phyloP scores from a whole-genome alignment of 2,329 filamentous ascomycete species.

The Pyricularia grisea region DNA sequence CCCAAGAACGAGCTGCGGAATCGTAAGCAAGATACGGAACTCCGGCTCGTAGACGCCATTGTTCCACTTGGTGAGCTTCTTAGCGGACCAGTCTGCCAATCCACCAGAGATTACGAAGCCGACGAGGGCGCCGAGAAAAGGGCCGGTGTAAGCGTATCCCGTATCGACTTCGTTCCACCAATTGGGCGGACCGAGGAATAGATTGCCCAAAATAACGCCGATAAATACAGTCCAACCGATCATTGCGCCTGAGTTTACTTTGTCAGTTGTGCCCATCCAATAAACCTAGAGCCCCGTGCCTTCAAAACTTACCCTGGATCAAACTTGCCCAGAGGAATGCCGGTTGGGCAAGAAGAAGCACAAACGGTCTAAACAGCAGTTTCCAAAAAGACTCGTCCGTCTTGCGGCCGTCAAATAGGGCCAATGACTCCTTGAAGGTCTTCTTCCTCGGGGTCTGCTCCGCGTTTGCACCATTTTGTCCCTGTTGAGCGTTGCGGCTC shows the following conservation, averaged over 20 bases:
- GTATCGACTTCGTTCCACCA: conserved; percentile 75
- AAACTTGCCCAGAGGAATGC: conserved; percentile 73
- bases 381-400: conserved; percentile 65
- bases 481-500: background rate
- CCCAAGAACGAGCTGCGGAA: conserved; percentile 72
- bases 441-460: conserved; percentile 33
- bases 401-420: conserved; percentile 73
- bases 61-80: conserved; percentile 63
- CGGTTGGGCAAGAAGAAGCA: conserved; percentile 66
- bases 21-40: conserved; percentile 73
- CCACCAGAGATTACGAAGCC: conserved; percentile 70
- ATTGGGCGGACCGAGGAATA: conserved; percentile 72
- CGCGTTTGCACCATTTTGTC: background rate
- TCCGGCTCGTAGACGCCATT: conserved; percentile 83
- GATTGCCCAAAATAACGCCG: conserved; percentile 69
- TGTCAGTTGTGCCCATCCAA: background rate
- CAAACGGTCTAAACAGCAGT: conserved; percentile 63
- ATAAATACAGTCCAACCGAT: conserved; percentile 97
- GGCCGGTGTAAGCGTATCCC: conserved; percentile 79
- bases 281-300: background rate
- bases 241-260: conserved; percentile 36
- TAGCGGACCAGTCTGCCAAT: conserved; percentile 64
- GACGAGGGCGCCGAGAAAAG: conserved; percentile 72
- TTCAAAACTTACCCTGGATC: conserved; percentile 55
- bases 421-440: conserved; percentile 50